Base-by-base conservation (phyloP, 148 eudicot species). In the Pouteria glomerata region DNA sequence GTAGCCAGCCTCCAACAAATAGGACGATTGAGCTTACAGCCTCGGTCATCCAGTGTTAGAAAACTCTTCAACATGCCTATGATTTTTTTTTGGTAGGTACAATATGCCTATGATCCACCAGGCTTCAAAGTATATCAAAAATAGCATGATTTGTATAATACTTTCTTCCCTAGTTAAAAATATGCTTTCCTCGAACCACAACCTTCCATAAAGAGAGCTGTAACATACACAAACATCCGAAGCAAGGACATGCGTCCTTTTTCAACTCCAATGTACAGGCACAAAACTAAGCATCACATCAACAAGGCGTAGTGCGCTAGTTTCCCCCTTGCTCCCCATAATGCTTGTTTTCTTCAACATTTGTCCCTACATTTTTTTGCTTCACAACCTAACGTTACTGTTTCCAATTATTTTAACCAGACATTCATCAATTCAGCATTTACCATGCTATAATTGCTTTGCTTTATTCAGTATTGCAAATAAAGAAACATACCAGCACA, bases 401-500 rank as follows among this genome's bases (percentile, higher is more conserved):
- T n/a, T n/a, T n/a, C n/a, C n/a, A n/a, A n/a, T n/a, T n/a, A n/a
- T n/a, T 66, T 18, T 0, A 6, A 63, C 45, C 56, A 47, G 4
- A 16, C 14, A 67, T 19, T 50, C 4, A 35, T 19, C 2, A 7
- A 50, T 26, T 26, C 35, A 31, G 21, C 11, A 48, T 19, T 30
- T 30, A 41, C 4, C 11, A 48, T 10, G 39, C 18, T 19, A 6
- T 30, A n/a, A 19, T n/a, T 68, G 8, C 45, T n/a, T 21, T 68
- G 3, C 8, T n/a, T 68, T 3, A 48, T 4, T 68, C 3, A 33
- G 8, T 19, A 59, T 6, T n/a, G n/a, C n/a, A n/a, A n/a, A n/a
- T n/a, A n/a, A 60, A 35, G 57, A 61, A 45, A 73, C 89, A 24
- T 88, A 95, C 99, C 92, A 95, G 84, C 65, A 95, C 99, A 0